phyloP scores from a whole-genome alignment of 441 rosid species.

The Daphne laureola region DNA sequence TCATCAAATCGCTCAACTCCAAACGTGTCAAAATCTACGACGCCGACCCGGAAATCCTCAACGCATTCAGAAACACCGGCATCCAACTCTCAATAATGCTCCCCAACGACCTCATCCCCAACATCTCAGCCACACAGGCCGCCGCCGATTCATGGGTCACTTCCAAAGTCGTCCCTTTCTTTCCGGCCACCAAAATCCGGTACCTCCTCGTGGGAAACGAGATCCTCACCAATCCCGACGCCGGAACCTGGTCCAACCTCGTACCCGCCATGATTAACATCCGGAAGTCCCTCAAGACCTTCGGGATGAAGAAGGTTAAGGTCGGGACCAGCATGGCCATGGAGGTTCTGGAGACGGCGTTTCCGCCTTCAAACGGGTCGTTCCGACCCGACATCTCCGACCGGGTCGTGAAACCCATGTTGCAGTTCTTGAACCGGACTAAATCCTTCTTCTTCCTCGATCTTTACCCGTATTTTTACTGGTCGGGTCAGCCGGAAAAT shows the following conservation, averaged over 20 bases:
- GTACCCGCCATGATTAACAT: slow-evolving; percentile 75
- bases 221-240: slow-evolving; percentile 44
- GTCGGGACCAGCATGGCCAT: slow-evolving; percentile 59
- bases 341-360: slow-evolving; percentile 63
- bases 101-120: slow-evolving; percentile 56
- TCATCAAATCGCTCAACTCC: slow-evolving; percentile 57
- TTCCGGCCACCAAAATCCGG: slow-evolving; percentile 59
- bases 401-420: slow-evolving; percentile 56
- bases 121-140: slow-evolving; percentile 40
- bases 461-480: slow-evolving; percentile 71
- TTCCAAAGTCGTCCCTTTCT: slow-evolving; percentile 49
- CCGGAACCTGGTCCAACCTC: slow-evolving; percentile 43
- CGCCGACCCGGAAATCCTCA: slow-evolving; percentile 63
- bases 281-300: slow-evolving; percentile 35
- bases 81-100: slow-evolving; percentile 72
- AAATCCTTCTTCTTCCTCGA: slow-evolving; percentile 71
- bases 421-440: slow-evolving; percentile 73
- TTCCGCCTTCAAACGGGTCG: slow-evolving; percentile 76
- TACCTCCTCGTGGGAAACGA: slow-evolving; percentile 89
- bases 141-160: slow-evolving; percentile 64
- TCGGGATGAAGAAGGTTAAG: slow-evolving; percentile 43
- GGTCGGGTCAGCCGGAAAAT: slow-evolving; percentile 45
- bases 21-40: slow-evolving; percentile 75
- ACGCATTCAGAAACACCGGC: slow-evolving; percentile 44
- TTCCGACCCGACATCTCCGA: slow-evolving; percentile 55